Conservation (phyloP, 495 filamentous ascomycete genomes). For the Penicillium mononematosum region DNA sequence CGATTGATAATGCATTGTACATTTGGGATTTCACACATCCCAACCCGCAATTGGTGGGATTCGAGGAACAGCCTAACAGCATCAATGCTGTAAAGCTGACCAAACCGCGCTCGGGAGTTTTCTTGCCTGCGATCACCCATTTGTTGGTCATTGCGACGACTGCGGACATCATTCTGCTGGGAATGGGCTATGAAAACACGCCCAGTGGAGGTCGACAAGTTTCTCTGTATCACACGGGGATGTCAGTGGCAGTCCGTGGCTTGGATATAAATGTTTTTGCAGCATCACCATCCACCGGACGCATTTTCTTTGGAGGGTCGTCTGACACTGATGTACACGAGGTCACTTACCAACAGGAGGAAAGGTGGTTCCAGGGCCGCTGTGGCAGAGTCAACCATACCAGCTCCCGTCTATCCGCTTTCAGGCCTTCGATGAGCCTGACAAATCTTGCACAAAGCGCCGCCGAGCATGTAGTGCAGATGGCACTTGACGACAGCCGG, state of each 20-base stretch:
- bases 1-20: conserved; percentile 93
- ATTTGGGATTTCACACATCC: conserved; percentile 95
- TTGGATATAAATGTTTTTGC: conserved; percentile 72
- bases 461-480: conserved; percentile 64
- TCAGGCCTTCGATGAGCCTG: conserved; percentile 60
- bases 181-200: conserved; percentile 61
- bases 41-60: conserved; percentile 85
- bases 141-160: conserved; percentile 86
- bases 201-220: conserved; percentile 67
- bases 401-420: conserved; percentile 66
- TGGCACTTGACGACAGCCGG: conserved; percentile 84
- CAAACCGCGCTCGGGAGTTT: conserved; percentile 74
- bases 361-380: conserved; percentile 87
- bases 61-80: conserved; percentile 79
- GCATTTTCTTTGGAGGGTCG: conserved; percentile 87
- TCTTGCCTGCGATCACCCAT: conserved; percentile 78
- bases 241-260: conserved; percentile 71
- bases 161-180: conserved; percentile 77
- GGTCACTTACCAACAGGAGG: conserved; percentile 91
- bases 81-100: conserved; percentile 85
- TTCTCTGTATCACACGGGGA: conserved; percentile 76
- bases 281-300: conserved; percentile 70
- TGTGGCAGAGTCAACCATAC: conserved; percentile 85
- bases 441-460: conserved; percentile 40
- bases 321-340: conserved; percentile 85